Base-by-base conservation (phyloP, 306 rosid genomes). In the Cercis canadensis region DNA sequence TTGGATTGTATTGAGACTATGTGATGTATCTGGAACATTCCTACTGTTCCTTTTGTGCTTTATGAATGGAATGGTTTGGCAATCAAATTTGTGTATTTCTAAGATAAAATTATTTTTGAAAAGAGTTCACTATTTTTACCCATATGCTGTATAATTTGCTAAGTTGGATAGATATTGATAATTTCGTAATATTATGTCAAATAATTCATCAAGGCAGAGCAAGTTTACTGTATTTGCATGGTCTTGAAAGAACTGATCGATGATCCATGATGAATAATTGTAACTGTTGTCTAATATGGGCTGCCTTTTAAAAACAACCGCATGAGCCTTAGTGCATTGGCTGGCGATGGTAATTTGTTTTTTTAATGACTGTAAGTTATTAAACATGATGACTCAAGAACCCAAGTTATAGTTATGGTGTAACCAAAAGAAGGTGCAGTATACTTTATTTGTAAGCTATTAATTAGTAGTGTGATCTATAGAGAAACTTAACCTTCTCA, bases 401-500 rank as follows among this genome's bases (percentile, higher is more conserved):
- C 62, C 45, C 44, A 58, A 47, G 44, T 24, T 41, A 13, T 36
- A 76, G 63, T 40, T 54, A 40, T 49, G 58, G 47, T 52, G 58
- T 57, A 46, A 74, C 64, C 24, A 45, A n/a, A 70, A 59, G n/a
- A 44, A 33, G 21, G 19, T 21, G 41, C 44, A 15, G 59, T 69
- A 49, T 57, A 62, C 66, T 54, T 49, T 70, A 60, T 72, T 24
- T 17, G 58, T 58, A 53, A 59, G 51, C 50, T 62, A 21, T 61
- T 55, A 53, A 58, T 71, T 41, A 57, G 15, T 53, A 34, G 4
- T 39, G 29, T 68, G 73, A 57, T 72, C 71, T 18, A 49, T 36
- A 46, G 56, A 46, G 55, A 62, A 70, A 62, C 65, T 76, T 65
- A 50, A 60, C 39, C n/a, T 24, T 65, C 68, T 46, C 62, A 61